Conservation (phyloP, 805 yeast species). For the Yarrowia deformans region DNA sequence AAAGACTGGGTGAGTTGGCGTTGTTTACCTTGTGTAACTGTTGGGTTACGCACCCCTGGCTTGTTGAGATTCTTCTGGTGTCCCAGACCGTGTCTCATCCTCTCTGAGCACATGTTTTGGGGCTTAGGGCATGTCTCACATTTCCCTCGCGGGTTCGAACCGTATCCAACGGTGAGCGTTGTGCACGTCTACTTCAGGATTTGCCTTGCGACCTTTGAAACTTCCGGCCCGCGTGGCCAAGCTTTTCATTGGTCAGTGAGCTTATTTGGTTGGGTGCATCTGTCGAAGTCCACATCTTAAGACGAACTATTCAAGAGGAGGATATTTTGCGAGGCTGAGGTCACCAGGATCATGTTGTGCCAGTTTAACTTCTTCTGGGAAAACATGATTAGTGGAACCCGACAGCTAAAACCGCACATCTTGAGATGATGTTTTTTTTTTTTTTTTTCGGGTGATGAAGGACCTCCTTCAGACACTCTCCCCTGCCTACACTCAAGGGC, state of each 20-base stretch:
- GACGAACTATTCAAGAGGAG: too few relatives aligned
- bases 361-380: too few relatives aligned
- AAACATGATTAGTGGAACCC: too few relatives aligned
- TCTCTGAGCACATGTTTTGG: background rate
- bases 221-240: conserved; percentile 13
- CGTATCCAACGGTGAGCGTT: conserved; percentile 30
- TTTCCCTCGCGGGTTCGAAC: background rate
- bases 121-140: conserved; percentile 9
- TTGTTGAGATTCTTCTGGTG: background rate
- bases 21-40: background rate
- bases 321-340: too few relatives aligned
- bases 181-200: background rate
- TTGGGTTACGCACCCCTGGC: background rate
- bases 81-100: background rate
- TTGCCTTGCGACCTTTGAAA: conserved; percentile 1
- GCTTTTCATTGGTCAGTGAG: conserved; percentile 18
- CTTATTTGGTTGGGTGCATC: conserved; percentile 13
- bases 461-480: background rate
- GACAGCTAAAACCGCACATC: background rate
- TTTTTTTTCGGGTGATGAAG: background rate
- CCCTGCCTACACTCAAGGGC: background rate
- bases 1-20: too few relatives aligned
- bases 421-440: background rate
- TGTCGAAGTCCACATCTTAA: background rate
- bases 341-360: too few relatives aligned